Evolutionary conservation across 371 early-diverging fungal genomes (phyloP).

Genomic region (Apophysomyces elegans): DNA sequence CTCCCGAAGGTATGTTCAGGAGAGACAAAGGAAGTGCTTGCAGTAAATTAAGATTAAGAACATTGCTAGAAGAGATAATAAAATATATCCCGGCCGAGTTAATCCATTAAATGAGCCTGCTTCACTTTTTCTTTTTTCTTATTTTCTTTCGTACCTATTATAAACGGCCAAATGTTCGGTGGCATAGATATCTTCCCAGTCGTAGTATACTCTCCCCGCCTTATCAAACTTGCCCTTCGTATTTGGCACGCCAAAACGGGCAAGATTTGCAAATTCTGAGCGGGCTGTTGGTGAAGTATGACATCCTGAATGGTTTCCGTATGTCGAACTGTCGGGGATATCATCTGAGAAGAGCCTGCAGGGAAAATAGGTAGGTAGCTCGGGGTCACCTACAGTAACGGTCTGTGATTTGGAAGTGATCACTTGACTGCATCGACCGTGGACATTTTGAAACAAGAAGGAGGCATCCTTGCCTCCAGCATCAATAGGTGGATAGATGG

Average conservation of each 20-base stretch:
- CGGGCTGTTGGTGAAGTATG: constrained; percentile 58
- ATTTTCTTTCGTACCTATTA: constrained; percentile 58
- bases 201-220: constrained; percentile 70
- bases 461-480: constrained; percentile 79
- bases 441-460: constrained; percentile 78
- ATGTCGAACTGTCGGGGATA: constrained; percentile 50
- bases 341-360: constrained; percentile 56
- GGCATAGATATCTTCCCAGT: constrained; percentile 68
- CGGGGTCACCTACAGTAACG: constrained; percentile 29
- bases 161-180: constrained; percentile 68
- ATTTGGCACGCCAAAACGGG: constrained; percentile 39
- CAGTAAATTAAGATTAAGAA: constrained; percentile 49
- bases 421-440: constrained; percentile 60
- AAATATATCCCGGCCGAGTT: no score
- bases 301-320: constrained; percentile 64
- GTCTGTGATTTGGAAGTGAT: constrained; percentile 43
- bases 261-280: constrained; percentile 36
- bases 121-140: background rate
- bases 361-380: constrained; percentile 70
- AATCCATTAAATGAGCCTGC: no score
- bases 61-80: constrained; percentile 33
- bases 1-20: constrained; percentile 35
- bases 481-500: constrained; percentile 63
- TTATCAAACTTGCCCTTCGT: constrained; percentile 46
- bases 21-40: constrained; percentile 32